Conservation (phyloP, 139 green algal genomes). For the Deuterostichococcus epilithicus region DNA sequence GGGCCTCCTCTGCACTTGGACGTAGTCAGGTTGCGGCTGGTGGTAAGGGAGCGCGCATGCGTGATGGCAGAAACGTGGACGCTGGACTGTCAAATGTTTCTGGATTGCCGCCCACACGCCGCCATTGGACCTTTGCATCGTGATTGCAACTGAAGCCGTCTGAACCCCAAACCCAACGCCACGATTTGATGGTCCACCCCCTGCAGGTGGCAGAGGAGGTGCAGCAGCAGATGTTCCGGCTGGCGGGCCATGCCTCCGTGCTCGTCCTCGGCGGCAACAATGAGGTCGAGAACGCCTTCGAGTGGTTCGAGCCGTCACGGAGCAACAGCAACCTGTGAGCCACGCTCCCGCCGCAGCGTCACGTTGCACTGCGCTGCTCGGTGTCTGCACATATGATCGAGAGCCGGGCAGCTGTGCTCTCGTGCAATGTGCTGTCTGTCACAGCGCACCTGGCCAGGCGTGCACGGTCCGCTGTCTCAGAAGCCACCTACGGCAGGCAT, state of each 20-base stretch:
- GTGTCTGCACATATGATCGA: too few species aligned
- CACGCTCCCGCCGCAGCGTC: too few species aligned
- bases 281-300: slow-evolving; percentile 50
- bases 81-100: too few species aligned
- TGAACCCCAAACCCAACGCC: neutral
- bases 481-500: too few species aligned
- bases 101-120: too few species aligned
- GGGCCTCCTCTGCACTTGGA: neutral
- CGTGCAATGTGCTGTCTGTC: too few species aligned
- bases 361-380: too few species aligned
- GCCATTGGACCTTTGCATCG: neutral
- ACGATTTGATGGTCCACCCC: too few species aligned
- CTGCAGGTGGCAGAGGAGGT: slow-evolving; percentile 42
- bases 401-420: too few species aligned
- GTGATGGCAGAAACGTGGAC: too few species aligned
- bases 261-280: slow-evolving; percentile 74
- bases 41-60: neutral
- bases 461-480: too few species aligned
- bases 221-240: slow-evolving; percentile 41
- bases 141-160: neutral
- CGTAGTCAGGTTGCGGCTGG: neutral
- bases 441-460: too few species aligned
- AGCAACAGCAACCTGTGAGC: slow-evolving; percentile 25
- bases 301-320: slow-evolving; percentile 34
- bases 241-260: slow-evolving; percentile 61